phyloP scores from a whole-genome alignment of 371 early-diverging fungal species.

The Mucor racemosus region DNA sequence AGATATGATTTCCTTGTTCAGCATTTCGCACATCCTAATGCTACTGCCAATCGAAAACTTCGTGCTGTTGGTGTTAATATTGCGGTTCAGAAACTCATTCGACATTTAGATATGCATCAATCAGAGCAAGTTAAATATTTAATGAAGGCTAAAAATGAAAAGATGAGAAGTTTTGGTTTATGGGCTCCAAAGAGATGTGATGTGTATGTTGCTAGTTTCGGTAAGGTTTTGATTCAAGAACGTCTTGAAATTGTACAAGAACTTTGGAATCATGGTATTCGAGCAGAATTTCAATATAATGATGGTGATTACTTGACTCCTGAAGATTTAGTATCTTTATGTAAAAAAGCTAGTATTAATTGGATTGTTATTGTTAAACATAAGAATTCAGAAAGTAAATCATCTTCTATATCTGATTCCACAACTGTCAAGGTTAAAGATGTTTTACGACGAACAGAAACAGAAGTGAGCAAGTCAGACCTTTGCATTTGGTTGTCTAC shows the following conservation, averaged over 20 bases:
- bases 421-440: slow-evolving; percentile 77
- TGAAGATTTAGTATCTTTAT: slow-evolving; percentile 64
- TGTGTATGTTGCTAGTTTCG: slow-evolving; percentile 83
- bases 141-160: slow-evolving; percentile 62
- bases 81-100: slow-evolving; percentile 77
- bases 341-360: slow-evolving; percentile 75
- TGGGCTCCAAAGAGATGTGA: slow-evolving; percentile 74
- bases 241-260: slow-evolving; percentile 74
- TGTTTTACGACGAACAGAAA: slow-evolving; percentile 68
- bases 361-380: slow-evolving; percentile 83
- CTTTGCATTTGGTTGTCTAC: slow-evolving; percentile 64
- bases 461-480: slow-evolving; percentile 56
- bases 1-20: slow-evolving; percentile 75
- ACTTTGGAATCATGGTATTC: slow-evolving; percentile 74
- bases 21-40: slow-evolving; percentile 52
- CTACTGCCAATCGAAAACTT: slow-evolving; percentile 54
- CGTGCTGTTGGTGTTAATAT: slow-evolving; percentile 81
- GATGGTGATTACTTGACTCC: slow-evolving; percentile 75
- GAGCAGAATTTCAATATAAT: slow-evolving; percentile 78
- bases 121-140: slow-evolving; percentile 60
- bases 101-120: slow-evolving; percentile 73
- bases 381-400: slow-evolving; percentile 46
- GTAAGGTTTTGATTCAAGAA: slow-evolving; percentile 71
- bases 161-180: slow-evolving; percentile 61
- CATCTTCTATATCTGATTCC: slow-evolving; percentile 29